Base-by-base conservation (phyloP, 2,329 filamentous ascomycete species). In the Rhynchosporium secalis region DNA sequence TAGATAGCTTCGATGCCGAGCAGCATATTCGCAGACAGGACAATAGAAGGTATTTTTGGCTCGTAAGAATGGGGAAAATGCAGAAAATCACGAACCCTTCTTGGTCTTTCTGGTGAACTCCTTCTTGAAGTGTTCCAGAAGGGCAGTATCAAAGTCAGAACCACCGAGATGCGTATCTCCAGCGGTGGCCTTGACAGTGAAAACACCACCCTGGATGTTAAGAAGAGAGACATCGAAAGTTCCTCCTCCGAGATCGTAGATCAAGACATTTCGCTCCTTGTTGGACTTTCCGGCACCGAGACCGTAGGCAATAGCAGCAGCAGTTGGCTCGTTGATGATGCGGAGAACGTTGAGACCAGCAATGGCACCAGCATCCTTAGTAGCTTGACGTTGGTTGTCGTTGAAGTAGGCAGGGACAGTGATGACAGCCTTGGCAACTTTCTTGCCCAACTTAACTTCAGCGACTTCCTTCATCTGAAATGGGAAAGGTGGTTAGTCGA, bases 341-440 rank as follows among this genome's bases (percentile, higher is more conserved):
- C 95, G 93, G 79, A 99, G 93, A 72, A 99, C 92, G 82, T 98
- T 97, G 68, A 99, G 88, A 73, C 94, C 95, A 75, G 94, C 83
- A 76, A 99, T 99, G 78, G 94, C 90, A 88, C 95, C 95, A 71
- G 95, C 95, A 77, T 98, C 95, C 89, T 98, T 98, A 82, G 95
- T 99, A 71, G 95, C 91, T 83, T 98, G 95, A 82, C 95, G 90
- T 85, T 99, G 95, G 86, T 96, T 96, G 88, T 99, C 95, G 86
- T 98, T 98, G 91, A 99, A 99, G 87, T 99, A 99, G 77, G 95
- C 95, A 63, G 95, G 95, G 63, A 98, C 95, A 67, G 95, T 99
- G 80, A 99, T 93, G 78, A 99, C 95, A 69, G 95, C 95, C 88
- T 98, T 98, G 82, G 95, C 88, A 75, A 98, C 93, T 84, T 95